A percentile compares a stretch with the other conserved stretches of the same genome.
phyloP scores from a whole-genome alignment of 164 flowering plant genomes.

The Akebia trifoliata region DNA sequence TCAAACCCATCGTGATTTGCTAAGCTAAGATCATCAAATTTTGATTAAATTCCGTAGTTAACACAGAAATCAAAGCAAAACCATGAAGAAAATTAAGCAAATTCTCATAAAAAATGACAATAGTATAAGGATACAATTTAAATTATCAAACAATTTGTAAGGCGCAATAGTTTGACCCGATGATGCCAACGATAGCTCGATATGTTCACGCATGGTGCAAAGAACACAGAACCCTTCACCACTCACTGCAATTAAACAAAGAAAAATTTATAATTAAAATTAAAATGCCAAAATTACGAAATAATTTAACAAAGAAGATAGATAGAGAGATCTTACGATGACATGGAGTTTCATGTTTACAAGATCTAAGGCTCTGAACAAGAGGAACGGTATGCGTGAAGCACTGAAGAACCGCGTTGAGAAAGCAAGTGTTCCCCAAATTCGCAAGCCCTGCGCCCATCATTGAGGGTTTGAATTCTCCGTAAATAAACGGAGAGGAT shows the following conservation, averaged over 20 bases:
- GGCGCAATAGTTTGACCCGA: slow-evolving; percentile 42
- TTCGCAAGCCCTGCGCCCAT: slow-evolving; percentile 79
- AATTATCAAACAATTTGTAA: slow-evolving; percentile 43
- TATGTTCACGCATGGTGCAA: slow-evolving; percentile 48
- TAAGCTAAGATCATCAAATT: too few species aligned
- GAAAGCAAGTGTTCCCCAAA: slow-evolving; percentile 82
- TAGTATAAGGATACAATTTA: slow-evolving; percentile 57
- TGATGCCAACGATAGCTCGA: slow-evolving; percentile 39
- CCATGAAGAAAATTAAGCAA: background rate
- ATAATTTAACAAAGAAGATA: background rate
- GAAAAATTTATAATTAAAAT: background rate
- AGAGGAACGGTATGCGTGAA: slow-evolving; percentile 75
- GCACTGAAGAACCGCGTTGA: slow-evolving; percentile 75
- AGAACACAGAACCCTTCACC: slow-evolving; percentile 50
- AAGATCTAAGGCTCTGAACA: slow-evolving; percentile 44
- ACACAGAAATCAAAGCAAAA: background rate
- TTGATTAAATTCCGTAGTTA: too few species aligned
- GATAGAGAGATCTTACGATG: slow-evolving; percentile 23
- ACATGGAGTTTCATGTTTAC: slow-evolving; percentile 33
- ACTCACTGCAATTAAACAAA: slow-evolving; percentile 30
- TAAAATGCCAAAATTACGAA: background rate
- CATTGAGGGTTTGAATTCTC: slow-evolving; percentile 8
- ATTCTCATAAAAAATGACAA: background rate
- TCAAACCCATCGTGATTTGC: too few species aligned
- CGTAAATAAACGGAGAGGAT: background rate